phyloP scores from a whole-genome alignment of 495 filamentous ascomycete species.

The Geopyxis carbonaria region DNA sequence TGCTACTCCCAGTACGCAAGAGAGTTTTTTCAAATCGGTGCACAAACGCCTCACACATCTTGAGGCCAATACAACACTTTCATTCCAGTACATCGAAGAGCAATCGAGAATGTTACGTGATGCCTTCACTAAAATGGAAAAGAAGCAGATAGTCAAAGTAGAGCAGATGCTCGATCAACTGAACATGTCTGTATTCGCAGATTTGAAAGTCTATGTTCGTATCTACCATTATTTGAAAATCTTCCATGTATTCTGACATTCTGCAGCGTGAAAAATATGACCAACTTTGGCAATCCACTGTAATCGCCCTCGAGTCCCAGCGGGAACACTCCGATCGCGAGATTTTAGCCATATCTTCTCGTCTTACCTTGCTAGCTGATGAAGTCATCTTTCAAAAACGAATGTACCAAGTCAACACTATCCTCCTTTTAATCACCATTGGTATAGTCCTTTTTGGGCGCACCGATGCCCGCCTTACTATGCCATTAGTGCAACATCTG shows the following conservation, averaged over 20 bases:
- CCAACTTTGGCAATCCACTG: slow-evolving; percentile 86
- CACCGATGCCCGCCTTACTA: slow-evolving; percentile 16
- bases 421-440: slow-evolving; percentile 75
- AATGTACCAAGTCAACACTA: slow-evolving; percentile 74
- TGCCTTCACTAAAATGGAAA: slow-evolving; percentile 79
- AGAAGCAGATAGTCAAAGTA: slow-evolving; percentile 69
- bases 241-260: background rate
- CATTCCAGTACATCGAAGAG: slow-evolving; percentile 89
- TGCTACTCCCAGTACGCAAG: slow-evolving; percentile 70
- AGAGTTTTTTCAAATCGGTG: slow-evolving; percentile 93
- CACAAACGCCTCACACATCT: slow-evolving; percentile 80
- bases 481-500: slow-evolving; percentile 17
- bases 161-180: slow-evolving; percentile 63
- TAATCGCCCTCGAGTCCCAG: slow-evolving; percentile 77
- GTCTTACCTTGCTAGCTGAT: slow-evolving; percentile 73
- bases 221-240: background rate
- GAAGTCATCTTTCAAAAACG: slow-evolving; percentile 93
- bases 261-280: slow-evolving; percentile 63
- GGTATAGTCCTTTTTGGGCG: slow-evolving; percentile 59
- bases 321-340: slow-evolving; percentile 64
- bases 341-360: slow-evolving; percentile 59
- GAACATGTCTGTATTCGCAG: slow-evolving; percentile 71
- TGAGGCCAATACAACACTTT: slow-evolving; percentile 82
- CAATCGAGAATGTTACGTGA: slow-evolving; percentile 85
- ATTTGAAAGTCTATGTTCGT: slow-evolving; percentile 51